Evolutionary conservation across 345 rosid species (phyloP).

Genomic region (Rubroshorea leprosula): DNA sequence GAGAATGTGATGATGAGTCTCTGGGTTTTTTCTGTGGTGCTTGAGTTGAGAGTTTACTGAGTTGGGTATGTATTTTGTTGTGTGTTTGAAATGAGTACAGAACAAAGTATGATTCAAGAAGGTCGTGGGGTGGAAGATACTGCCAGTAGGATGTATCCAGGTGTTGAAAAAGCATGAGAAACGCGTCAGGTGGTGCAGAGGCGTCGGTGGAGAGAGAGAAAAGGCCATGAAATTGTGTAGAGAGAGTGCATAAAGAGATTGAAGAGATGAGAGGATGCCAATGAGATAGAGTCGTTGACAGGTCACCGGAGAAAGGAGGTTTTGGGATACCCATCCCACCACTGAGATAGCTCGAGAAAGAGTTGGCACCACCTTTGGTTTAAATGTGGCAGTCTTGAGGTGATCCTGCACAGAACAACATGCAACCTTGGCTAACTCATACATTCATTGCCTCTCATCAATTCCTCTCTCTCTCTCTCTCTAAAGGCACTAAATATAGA

Average conservation of each 20-base stretch:
- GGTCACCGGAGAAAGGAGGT: neutral
- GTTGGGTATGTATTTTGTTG: neutral
- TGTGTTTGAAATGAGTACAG: conserved; percentile 5
- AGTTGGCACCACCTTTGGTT: neutral
- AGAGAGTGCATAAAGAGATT: neutral
- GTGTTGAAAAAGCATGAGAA: neutral
- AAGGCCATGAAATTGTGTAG: neutral
- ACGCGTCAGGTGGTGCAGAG: neutral
- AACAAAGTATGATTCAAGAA: neutral
- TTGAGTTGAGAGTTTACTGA: neutral
- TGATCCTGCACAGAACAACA: neutral
- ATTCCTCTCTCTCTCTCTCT: too few species aligned
- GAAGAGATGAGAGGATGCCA: neutral
- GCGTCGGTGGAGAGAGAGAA: neutral
- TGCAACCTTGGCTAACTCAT: neutral
- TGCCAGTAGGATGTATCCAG: neutral
- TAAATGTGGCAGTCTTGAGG: neutral
- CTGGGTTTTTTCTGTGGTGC: neutral
- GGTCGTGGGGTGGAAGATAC: neutral
- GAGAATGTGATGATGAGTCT: conserved; percentile 3
- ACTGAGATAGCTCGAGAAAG: neutral
- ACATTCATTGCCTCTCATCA: neutral
- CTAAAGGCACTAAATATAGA: neutral
- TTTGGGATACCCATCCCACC: neutral
- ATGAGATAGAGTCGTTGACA: neutral